Base-by-base conservation (phyloP, 1,139 yeast genomes). In the Pichia sp. region DNA sequence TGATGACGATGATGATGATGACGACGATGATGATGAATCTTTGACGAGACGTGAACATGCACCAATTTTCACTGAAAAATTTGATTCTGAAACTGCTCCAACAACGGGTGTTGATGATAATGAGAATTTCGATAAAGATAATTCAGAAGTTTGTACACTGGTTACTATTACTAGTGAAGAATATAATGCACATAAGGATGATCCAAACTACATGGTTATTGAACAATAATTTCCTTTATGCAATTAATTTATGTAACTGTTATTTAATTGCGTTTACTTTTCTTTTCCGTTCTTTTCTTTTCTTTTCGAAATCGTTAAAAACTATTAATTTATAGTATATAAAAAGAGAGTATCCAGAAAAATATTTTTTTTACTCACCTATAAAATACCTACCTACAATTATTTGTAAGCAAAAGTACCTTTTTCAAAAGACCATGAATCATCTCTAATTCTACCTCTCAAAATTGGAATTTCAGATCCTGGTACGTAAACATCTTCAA, bases 391-490 rank as follows among this genome's bases (percentile, higher is more conserved):
- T 22, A 8, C 7, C 7, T 22, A 8, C 7, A 22, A 11, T 47
- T 56, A 59, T 53, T 58, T 59, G 53, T 58, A 58, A 53, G 75
- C 77, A 62, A 80, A 83, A 52, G 79, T 82, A 60, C 79, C 76
- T 71, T 81, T 83, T 59, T 71, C 71, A 64, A 83, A 83, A 64
- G 81, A 81, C 94, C 94, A 83, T 47, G 89, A 76, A 64, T 89
- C 97, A 56, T 84, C 94, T 54, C 94, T 83, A 61, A 88, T 82
- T 75, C 98, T 85, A 53, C 98, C 98, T 74, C 98, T 85, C 66
- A 89, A 78, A 53, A 78, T 82, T 54, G 93, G 93, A 47, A 85
- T 76, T 71, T 91, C 97, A 47, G 91, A 71, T 50, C 98, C 98
- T 64, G 83, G 89, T 58, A 84, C 94, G 68, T 91, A 91, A 52